Evolutionary conservation across 176 grass and related monocot genomes (phyloP).

Genomic region (Paspalum vaginatum): DNA sequence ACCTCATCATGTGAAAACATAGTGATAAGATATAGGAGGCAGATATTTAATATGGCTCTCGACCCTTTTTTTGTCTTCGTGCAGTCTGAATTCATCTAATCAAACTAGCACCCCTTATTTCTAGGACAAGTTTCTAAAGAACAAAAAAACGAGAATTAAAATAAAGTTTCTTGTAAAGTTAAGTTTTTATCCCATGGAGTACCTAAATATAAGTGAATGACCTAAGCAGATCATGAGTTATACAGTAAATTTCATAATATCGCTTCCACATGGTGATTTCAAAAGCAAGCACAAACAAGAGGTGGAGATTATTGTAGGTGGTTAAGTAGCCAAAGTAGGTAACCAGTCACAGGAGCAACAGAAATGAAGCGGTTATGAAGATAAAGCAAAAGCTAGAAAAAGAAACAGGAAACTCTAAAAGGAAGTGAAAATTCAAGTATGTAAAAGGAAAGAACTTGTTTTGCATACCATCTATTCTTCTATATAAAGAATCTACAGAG

Average conservation of each 20-base stretch:
- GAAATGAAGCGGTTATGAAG: neutral
- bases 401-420: slow-evolving; percentile 10
- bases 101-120: neutral
- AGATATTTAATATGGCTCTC: slow-evolving; percentile 3
- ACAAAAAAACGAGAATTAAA: slow-evolving; percentile 24
- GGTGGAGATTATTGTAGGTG: slow-evolving; percentile 10
- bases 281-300: slow-evolving; percentile 21
- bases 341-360: neutral
- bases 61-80: neutral
- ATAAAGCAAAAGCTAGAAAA: neutral
- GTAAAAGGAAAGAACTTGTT: neutral
- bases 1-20: neutral
- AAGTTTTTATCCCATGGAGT: neutral
- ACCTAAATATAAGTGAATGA: slow-evolving; percentile 3
- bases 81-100: slow-evolving; percentile 7
- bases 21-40: neutral
- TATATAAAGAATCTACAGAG: slow-evolving; percentile 58
- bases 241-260: slow-evolving; percentile 7
- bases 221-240: neutral
- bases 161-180: neutral
- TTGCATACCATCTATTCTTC: slow-evolving; percentile 71
- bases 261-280: neutral
- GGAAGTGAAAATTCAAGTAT: slow-evolving; percentile 10
- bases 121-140: slow-evolving; percentile 5
- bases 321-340: neutral